phyloP scores from a whole-genome alignment of 306 rosid species.

The Abrus pulchellus region DNA sequence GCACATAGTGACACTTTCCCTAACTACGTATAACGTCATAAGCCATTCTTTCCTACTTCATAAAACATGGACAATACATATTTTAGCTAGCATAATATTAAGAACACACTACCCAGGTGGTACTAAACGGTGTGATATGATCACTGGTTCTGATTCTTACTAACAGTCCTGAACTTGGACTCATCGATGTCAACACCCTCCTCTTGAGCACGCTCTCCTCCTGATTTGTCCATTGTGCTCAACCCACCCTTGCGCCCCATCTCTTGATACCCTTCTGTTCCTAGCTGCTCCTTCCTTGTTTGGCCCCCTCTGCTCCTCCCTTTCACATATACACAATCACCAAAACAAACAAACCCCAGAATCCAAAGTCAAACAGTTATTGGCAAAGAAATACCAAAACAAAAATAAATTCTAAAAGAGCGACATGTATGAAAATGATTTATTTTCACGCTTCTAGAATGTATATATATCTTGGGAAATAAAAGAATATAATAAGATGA shows the following conservation, averaged over 20 bases:
- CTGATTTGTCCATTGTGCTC: slow-evolving; percentile 67
- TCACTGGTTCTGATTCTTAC: slow-evolving; percentile 20
- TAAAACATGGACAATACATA: neutral
- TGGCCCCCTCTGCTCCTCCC: slow-evolving; percentile 72
- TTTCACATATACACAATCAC: neutral
- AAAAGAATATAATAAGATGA: too few relatives aligned
- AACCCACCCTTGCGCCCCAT: slow-evolving; percentile 83
- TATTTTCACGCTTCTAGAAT: too few relatives aligned
- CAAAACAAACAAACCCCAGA: neutral
- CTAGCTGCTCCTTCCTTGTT: slow-evolving; percentile 72
- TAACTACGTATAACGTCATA: neutral
- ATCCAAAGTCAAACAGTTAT: too few relatives aligned
- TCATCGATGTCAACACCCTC: slow-evolving; percentile 69
- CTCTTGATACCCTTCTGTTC: slow-evolving; percentile 62
- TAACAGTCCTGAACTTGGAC: slow-evolving; percentile 62
- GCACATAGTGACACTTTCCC: slow-evolving; percentile 16
- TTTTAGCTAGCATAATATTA: slow-evolving; percentile 8
- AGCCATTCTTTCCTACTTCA: neutral
- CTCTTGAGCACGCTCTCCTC: slow-evolving; percentile 67
- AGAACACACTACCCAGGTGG: neutral
- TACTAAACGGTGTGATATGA: neutral
- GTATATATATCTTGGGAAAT: too few relatives aligned
- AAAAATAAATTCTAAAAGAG: neutral
- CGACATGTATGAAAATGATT: too few relatives aligned
- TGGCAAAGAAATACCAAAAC: neutral